Base-by-base conservation (phyloP, 768 basidiomycete genomes). In the Amanita thiersii region DNA sequence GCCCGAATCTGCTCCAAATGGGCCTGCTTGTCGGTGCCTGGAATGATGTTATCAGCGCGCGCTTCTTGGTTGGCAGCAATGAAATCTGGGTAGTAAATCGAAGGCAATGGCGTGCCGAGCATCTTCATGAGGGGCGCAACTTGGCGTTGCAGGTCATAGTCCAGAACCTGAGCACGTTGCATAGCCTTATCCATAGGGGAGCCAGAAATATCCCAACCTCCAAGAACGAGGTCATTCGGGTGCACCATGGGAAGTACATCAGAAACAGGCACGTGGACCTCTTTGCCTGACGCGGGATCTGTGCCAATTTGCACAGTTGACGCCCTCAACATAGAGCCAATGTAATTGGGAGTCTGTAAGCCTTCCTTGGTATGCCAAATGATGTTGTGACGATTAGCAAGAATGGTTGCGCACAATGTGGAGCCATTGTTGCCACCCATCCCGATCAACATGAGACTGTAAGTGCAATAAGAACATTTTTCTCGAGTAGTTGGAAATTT, bases 191-290 rank as follows among this genome's bases (percentile, higher is more conserved):
- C 92, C 67, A 99, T 75, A 30, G 79, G 61, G 28, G 79, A 31
- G 31, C 81, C 75, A 31, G 92, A 96, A 56, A 99, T 98, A 56
- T 99, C 96, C 96, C 94, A 99, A 14, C 96, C 94, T 37, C 96
- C 90, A 48, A 98, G 77, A 50, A 96, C 88, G 55, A 97, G 82
- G 64, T 97, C 96, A 56, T 96, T 93, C 37, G 94, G 94, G 66
- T 98, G 92, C 36, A 93, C 91, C 89, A 94, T 96, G 36, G 93
- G 93, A 31, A 96, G 75, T 47, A 97, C 78, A 54, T 94, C 92
- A 7, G 82, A 86, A 55, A 98, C 67, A 12, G 96, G 96, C 47
- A 94, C 81, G 54, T 92, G 75, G 50, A 98, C 77, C 55, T 98
- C 96, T 65, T 90, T 88, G 52, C 85, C 86, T 2, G 81, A 80